These are phyloP conservation scores for Effrenium voratum DNA, from an alignment of 73 alveolate genomes.

Conservation along the genomic window DNA sequence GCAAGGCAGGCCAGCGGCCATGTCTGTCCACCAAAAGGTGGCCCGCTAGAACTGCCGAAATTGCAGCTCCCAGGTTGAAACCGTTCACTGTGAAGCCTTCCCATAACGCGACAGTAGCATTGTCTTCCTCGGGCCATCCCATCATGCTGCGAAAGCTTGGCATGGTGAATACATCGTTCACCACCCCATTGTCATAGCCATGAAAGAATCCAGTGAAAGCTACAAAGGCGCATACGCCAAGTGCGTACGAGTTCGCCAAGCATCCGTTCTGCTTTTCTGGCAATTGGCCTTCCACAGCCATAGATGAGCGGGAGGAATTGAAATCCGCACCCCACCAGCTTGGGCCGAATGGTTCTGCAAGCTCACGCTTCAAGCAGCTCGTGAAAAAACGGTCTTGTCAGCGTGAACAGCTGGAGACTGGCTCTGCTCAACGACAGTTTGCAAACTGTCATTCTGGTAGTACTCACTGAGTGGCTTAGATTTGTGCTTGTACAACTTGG, in stretches of 20 bases:
- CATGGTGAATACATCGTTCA: conserved; percentile 80
- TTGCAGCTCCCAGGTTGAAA: conserved; percentile 50
- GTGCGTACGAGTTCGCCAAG: no score
- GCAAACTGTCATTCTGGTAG: neutral
- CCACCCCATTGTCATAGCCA: conserved; percentile 85
- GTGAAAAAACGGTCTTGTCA: no score
- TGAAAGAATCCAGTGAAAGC: conserved; percentile 50
- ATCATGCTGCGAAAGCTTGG: conserved; percentile 73
- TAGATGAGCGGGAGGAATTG: neutral
- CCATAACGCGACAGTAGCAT: conserved; percentile 61
- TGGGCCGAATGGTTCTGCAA: neutral
- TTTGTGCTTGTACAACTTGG: neutral
- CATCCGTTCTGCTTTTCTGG: neutral
- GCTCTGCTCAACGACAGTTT: conserved; percentile 8
- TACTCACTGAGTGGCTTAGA: neutral
- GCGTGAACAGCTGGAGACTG: no score
- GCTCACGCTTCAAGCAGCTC: neutral
- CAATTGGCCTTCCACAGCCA: neutral
- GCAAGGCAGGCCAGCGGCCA: conserved; percentile 56
- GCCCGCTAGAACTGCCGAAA: conserved; percentile 50
- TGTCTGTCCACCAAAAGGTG: conserved; percentile 78
- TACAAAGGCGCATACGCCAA: neutral
- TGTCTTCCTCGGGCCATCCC: conserved; percentile 73
- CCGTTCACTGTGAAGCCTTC: conserved; percentile 85
- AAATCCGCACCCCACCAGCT: no score